Evolutionary conservation across 805 yeast genomes (phyloP).

Genomic region (Ogataea trehaloabstinens): DNA sequence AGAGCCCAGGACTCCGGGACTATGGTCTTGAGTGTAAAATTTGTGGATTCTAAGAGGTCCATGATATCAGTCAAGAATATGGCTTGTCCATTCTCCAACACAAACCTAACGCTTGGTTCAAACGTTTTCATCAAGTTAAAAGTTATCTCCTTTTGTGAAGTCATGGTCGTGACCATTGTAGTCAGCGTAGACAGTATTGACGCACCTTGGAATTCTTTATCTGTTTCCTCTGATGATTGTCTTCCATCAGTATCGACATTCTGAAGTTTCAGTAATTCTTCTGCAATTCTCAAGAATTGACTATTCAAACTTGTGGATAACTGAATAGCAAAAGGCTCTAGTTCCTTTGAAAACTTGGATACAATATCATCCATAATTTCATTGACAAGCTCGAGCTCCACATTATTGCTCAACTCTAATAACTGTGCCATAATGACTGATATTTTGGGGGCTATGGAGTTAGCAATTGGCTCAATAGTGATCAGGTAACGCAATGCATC

Average conservation of each 20-base stretch:
- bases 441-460: constrained; percentile 58
- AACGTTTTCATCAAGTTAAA: constrained; percentile 62
- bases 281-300: constrained; percentile 70
- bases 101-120: constrained; percentile 65
- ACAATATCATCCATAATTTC: constrained; percentile 94
- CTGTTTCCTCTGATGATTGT: constrained; percentile 39
- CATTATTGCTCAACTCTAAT: constrained; percentile 63
- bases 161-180: constrained; percentile 78
- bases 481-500: constrained; percentile 48
- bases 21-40: constrained; percentile 50
- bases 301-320: constrained; percentile 59
- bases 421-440: constrained; percentile 76
- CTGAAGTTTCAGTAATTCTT: constrained; percentile 51
- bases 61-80: constrained; percentile 76
- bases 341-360: constrained; percentile 76
- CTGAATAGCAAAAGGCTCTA: constrained; percentile 87
- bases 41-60: constrained; percentile 67
- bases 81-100: constrained; percentile 61
- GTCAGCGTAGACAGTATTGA: constrained; percentile 81
- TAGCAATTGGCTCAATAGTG: constrained; percentile 45
- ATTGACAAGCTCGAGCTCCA: constrained; percentile 81
- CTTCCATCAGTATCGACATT: constrained; percentile 37
- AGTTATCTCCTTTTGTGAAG: constrained; percentile 67
- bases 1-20: constrained; percentile 47
- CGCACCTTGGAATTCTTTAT: constrained; percentile 77